phyloP scores from a whole-genome alignment of 1,139 yeast species.

The Yamadazyma diddensiae region DNA sequence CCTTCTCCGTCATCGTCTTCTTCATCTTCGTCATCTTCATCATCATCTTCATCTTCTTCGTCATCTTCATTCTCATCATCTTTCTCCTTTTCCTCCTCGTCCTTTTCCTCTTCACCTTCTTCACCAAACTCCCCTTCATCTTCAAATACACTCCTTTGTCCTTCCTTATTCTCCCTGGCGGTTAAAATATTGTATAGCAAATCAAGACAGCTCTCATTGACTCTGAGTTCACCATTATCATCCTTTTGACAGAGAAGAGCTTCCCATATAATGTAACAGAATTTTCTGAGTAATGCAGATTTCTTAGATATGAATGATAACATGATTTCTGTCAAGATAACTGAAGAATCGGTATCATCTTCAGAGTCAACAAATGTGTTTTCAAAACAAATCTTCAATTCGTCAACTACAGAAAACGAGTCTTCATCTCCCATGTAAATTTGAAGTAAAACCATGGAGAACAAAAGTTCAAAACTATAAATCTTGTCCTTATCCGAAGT shows the following conservation, averaged over 20 bases:
- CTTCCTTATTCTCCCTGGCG: slow-evolving; percentile 78
- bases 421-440: slow-evolving; percentile 79
- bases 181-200: slow-evolving; percentile 64
- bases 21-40: slow-evolving; percentile 25
- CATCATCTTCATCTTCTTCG: slow-evolving; percentile 42
- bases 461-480: slow-evolving; percentile 61
- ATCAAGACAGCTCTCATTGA: slow-evolving; percentile 50
- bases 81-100: slow-evolving; percentile 34
- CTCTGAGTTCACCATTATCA: slow-evolving; percentile 24
- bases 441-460: slow-evolving; percentile 77
- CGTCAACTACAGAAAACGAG: slow-evolving; percentile 71
- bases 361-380: slow-evolving; percentile 23
- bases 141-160: slow-evolving; percentile 75
- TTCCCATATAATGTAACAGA: slow-evolving; percentile 78
- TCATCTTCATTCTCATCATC: slow-evolving; percentile 62
- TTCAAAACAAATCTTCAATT: slow-evolving; percentile 56
- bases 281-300: slow-evolving; percentile 65
- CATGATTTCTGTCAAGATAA: slow-evolving; percentile 76
- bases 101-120: slow-evolving; percentile 24
- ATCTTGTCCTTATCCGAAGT: slow-evolving; percentile 23
- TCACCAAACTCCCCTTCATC: slow-evolving; percentile 50
- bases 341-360: slow-evolving; percentile 37
- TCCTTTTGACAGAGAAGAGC: slow-evolving; percentile 36
- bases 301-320: slow-evolving; percentile 73
- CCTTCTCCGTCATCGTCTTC: slow-evolving; percentile 27